A percentile compares a stretch with the other conserved stretches of the same genome.
Conservation (phyloP, 495 filamentous ascomycete genomes). For the Hypoxylon lenormandii region DNA sequence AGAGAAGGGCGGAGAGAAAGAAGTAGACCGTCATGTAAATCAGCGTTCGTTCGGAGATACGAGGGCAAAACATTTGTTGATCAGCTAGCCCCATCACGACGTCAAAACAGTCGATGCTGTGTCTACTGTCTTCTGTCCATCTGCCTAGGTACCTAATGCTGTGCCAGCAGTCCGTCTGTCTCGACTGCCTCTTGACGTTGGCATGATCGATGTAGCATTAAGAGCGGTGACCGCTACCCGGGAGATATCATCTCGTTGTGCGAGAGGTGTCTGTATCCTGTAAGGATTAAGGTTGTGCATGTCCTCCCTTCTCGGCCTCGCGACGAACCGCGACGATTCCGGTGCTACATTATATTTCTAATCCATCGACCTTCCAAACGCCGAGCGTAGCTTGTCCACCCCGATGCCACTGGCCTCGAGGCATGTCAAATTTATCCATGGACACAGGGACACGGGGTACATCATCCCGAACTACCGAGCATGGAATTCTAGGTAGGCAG, state of each 20-base stretch:
- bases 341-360: not conserved
- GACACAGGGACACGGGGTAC: no score
- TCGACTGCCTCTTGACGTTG: no score
- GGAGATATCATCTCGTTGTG: constrained; percentile 9
- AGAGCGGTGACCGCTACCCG: not conserved
- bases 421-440: no score
- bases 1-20: not conserved
- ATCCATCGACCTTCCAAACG: not conserved
- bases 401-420: not conserved
- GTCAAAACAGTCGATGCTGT: constrained; percentile 21
- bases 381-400: not conserved
- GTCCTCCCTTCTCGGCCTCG: not conserved
- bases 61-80: constrained; percentile 39
- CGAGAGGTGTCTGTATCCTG: constrained; percentile 21
- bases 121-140: constrained; percentile 15
- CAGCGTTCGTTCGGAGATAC: constrained; percentile 4
- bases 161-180: constrained; percentile 10
- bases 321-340: not conserved
- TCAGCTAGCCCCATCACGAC: constrained; percentile 25
- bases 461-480: no score
- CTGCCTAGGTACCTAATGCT: no score
- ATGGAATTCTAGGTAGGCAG: no score
- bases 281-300: constrained; percentile 1
- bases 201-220: no score
- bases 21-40: not conserved